Evolutionary conservation across 371 early-diverging fungal species (phyloP).

Genomic region (Apophysomyces trapeziformis): DNA sequence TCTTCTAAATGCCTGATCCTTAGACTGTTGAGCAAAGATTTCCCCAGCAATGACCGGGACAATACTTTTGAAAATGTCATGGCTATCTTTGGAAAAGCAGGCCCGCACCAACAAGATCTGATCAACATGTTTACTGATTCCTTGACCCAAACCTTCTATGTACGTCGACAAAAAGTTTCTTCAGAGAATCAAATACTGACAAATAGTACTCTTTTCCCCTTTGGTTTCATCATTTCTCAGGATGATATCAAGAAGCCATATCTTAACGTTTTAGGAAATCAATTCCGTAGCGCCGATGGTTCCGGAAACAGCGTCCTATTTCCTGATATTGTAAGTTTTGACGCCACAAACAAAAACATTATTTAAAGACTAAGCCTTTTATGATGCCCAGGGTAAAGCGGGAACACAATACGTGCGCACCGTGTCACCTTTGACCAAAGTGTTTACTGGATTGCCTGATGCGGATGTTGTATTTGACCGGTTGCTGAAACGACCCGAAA

Average conservation of each 20-base stretch:
- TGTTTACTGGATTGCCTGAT: constrained; percentile 35
- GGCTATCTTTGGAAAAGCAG: constrained; percentile 40
- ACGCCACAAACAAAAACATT: background rate
- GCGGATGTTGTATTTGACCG: constrained; percentile 40
- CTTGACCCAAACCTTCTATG: constrained; percentile 37
- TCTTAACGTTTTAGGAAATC: constrained; percentile 40
- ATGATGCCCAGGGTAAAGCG: constrained; percentile 39
- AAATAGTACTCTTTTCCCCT: no score
- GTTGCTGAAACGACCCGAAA: constrained; percentile 40
- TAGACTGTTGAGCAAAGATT: constrained; percentile 40
- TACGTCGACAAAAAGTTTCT: constrained; percentile 16
- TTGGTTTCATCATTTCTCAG: constrained; percentile 20
- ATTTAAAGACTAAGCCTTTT: background rate
- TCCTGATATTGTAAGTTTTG: constrained; percentile 43
- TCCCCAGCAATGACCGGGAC: constrained; percentile 45
- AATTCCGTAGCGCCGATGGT: constrained; percentile 58
- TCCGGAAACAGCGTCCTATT: constrained; percentile 43
- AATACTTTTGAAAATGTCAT: constrained; percentile 51
- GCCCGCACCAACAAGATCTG: constrained; percentile 39
- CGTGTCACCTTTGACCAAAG: constrained; percentile 26
- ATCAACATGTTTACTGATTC: constrained; percentile 32
- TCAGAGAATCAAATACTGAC: background rate
- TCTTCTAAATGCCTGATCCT: background rate
- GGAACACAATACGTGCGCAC: constrained; percentile 47
- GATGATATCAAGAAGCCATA: constrained; percentile 49